Evolutionary conservation across 1,284 basidiomycete genomes (phyloP), one percentile per base, ranked within the genome.

Genomic region (Trametes polyzona): DNA sequence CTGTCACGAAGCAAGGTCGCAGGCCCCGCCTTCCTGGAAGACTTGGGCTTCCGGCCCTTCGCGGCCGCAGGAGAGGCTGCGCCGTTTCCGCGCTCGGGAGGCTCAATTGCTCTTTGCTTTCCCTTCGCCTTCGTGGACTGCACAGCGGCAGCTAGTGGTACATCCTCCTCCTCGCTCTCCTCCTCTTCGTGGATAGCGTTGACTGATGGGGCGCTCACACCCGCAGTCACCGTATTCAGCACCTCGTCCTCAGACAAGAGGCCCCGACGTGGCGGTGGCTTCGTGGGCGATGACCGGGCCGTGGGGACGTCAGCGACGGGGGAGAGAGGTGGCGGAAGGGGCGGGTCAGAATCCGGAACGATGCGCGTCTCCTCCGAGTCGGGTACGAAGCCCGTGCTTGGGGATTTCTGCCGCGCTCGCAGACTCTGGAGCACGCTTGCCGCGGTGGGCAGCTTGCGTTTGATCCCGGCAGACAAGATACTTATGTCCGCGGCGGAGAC

Each of bases 361-460:
- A 59, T 35, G 11, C 54, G 51, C 6, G 47, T 51, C 37, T 55
- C 62, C 43, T 71, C 71, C 8, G 72, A 71, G 30, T 71, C 72
- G 4, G 68, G 68, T 6, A 72, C 62, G 14, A 70, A 44, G 4
- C 68, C 69, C 24, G 55, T 52, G 17, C 61, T 54, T 2, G 49
- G 9, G 10, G 47, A 46, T 39, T 35, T 27, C 1, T 23, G 53
- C 16, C 40, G 53, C 16, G 48, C 41, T 23, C 36, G 23, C 2
- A 51, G 47, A 9, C 42, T 7, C 41, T 54, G 56, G 1, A 62
- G 36, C 6, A 30, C 40, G 12, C 41, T 50, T 12, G 49, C 65
- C 17, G 54, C 58, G 7, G 65, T 47, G 19, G 59, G 59, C 10
- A 65, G 39, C 3, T 48, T 44, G 1, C 64, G 64, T n/a, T 33